Conservation (phyloP, 257 asterid genomes). For the Coffea canephora region DNA sequence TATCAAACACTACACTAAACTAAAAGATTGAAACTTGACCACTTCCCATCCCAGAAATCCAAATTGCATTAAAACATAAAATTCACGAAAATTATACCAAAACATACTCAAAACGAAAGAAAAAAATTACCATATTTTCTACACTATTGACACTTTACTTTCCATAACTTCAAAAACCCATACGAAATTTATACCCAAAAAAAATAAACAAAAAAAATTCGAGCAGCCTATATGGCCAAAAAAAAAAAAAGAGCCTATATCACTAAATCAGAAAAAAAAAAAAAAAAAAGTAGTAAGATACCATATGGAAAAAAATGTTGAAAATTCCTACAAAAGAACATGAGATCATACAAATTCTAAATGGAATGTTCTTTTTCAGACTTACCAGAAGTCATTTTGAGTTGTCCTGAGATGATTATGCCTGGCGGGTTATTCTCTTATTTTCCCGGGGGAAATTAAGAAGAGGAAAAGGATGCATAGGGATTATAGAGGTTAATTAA, state of each 20-base stretch:
- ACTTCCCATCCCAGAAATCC: not conserved
- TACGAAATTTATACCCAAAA: too few relatives aligned
- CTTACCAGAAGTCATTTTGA: slow-evolving; percentile 14
- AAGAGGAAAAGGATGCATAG: not conserved
- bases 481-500: not conserved
- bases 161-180: not conserved
- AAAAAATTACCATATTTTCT: not conserved
- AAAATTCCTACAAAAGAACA: not conserved
- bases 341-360: too few relatives aligned
- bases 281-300: not conserved
- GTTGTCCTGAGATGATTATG: not conserved
- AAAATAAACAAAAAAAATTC: not conserved
- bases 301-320: not conserved
- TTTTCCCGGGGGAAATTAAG: not conserved
- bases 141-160: not conserved
- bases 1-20: not conserved
- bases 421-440: not conserved
- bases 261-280: not conserved
- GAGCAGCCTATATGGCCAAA: not conserved
- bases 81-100: not conserved
- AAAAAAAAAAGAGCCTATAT: not conserved
- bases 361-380: not conserved
- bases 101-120: not conserved
- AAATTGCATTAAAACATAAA: not conserved
- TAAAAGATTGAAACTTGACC: not conserved